phyloP scores from a whole-genome alignment of 1,284 basidiomycete species.

The Somion occarium region DNA sequence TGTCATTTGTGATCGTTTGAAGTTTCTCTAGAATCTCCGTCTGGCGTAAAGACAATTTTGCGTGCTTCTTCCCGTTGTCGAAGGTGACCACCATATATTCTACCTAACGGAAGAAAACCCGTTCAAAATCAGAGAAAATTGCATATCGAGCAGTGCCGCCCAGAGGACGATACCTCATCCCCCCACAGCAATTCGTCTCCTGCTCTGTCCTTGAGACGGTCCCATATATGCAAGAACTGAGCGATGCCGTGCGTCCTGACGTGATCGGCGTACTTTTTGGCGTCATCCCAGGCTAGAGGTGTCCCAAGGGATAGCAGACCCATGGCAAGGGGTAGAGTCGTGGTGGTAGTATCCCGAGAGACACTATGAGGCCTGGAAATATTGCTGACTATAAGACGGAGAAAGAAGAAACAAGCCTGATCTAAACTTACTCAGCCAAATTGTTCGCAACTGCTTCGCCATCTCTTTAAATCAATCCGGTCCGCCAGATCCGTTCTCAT shows the following conservation, averaged over 20 bases:
- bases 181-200: constrained; percentile 98
- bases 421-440: constrained; percentile 20
- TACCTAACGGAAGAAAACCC: constrained; percentile 48
- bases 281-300: constrained; percentile 89
- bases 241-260: constrained; percentile 91
- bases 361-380: background rate
- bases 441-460: constrained; percentile 7
- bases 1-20: constrained; percentile 61
- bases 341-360: background rate
- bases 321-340: constrained; percentile 46
- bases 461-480: constrained; percentile 13
- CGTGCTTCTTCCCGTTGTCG: constrained; percentile 76
- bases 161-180: constrained; percentile 75
- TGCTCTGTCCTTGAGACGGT: constrained; percentile 85
- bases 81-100: constrained; percentile 96
- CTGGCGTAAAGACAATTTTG: constrained; percentile 87
- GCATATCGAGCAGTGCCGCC: too few relatives aligned
- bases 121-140: constrained; percentile 5
- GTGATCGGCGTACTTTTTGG: constrained; percentile 85
- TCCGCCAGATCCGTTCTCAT: background rate
- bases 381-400: constrained; percentile 1
- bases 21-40: constrained; percentile 90
- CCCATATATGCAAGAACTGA: constrained; percentile 94
- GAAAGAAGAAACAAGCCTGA: background rate
- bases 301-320: constrained; percentile 94